These are phyloP conservation scores for Styphnolobium japonicum DNA, from an alignment of 306 rosid species.

Conservation along the genomic window DNA sequence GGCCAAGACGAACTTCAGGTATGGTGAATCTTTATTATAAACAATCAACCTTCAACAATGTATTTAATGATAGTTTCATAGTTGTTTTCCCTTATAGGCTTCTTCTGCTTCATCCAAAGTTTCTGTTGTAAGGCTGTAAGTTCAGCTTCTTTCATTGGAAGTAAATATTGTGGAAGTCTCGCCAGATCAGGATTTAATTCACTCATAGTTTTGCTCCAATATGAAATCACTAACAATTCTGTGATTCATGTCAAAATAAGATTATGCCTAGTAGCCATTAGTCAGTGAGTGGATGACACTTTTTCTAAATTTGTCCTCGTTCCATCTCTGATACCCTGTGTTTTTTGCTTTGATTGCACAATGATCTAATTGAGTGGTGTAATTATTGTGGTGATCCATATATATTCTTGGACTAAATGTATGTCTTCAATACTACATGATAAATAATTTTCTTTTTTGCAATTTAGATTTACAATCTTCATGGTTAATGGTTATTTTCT, in stretches of 20 bases:
- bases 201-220: not conserved
- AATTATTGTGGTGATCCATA: not conserved
- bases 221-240: too few species aligned
- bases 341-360: not conserved
- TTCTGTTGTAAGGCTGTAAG: not conserved
- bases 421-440: not conserved
- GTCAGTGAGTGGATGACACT: not conserved
- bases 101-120: not conserved
- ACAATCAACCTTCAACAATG: not conserved
- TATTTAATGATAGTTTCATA: not conserved
- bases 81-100: not conserved
- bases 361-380: slow-evolving; percentile 5
- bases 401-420: not conserved
- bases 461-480: not conserved
- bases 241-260: not conserved
- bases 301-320: too few species aligned
- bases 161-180: not conserved
- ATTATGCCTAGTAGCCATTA: slow-evolving; percentile 7
- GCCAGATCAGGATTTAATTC: not conserved
- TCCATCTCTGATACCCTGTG: not conserved
- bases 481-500: slow-evolving; percentile 29
- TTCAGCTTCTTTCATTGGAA: not conserved
- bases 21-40: not conserved
- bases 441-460: not conserved
- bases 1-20: slow-evolving; percentile 86